Evolutionary conservation across 371 early-diverging fungal genomes (phyloP).

Genomic region (Gilbertella persicaria): DNA sequence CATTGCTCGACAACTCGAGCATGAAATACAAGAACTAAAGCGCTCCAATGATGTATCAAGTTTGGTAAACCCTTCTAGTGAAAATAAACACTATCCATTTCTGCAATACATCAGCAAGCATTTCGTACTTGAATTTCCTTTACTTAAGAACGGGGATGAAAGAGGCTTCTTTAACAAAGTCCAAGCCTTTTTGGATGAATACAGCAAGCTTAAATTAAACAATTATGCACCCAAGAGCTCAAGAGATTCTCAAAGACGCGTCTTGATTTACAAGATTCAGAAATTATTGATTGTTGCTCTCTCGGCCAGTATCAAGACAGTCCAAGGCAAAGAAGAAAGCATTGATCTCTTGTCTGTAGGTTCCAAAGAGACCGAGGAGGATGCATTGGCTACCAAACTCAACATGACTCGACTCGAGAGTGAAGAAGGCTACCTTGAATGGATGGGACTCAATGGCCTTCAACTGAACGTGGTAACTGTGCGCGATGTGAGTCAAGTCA

Average conservation of each 20-base stretch:
- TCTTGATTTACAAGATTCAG: constrained; percentile 40
- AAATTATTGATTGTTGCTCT: constrained; percentile 37
- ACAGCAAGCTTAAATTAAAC: constrained; percentile 30
- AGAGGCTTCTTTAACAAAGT: constrained; percentile 36
- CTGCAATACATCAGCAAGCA: constrained; percentile 33
- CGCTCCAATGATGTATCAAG: neutral
- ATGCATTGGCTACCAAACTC: constrained; percentile 10
- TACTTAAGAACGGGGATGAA: constrained; percentile 35
- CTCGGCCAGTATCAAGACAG: constrained; percentile 41
- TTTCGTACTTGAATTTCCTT: constrained; percentile 41
- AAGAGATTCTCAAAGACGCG: constrained; percentile 35
- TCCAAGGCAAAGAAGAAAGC: constrained; percentile 42
- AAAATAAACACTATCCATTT: constrained; percentile 29
- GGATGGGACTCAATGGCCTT: constrained; percentile 33
- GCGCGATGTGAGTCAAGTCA: constrained; percentile 24
- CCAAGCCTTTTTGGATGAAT: constrained; percentile 38
- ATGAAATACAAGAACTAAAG: constrained; percentile 13
- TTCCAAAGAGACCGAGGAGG: constrained; percentile 5
- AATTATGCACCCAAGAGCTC: constrained; percentile 30
- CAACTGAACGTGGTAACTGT: constrained; percentile 24
- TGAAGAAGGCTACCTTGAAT: constrained; percentile 25
- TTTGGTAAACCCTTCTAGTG: neutral
- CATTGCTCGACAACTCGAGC: constrained; percentile 16
- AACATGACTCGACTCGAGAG: constrained; percentile 16
- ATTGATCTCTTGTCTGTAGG: constrained; percentile 20